Evolutionary conservation across 23 red algal genomes (phyloP), one percentile per base, ranked within the genome.

Genomic region (Gracilaria caudata): DNA sequence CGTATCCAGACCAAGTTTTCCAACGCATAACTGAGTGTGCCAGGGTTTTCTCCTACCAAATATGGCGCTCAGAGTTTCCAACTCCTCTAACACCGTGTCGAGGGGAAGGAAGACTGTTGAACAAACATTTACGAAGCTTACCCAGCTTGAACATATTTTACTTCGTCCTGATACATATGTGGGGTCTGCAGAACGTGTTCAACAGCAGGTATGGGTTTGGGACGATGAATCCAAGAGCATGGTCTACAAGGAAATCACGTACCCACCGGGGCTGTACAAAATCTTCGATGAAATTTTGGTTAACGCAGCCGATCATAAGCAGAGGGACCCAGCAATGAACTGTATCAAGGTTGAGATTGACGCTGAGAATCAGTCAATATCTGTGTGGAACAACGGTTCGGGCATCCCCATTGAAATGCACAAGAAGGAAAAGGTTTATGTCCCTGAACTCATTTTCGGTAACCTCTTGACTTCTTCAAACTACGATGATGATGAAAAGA

Each of bases 251-350:
- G 86, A 99, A 51, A 86, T 96, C 37, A 73, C 57, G 19, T 99
- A 88, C 61, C 83, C 88, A 4, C 97, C 97, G 6, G 97, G 92
- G 14, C 82, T 99, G 43, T 99, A 99, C 89, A 99, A 99, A 82
- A 95, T 99, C 32, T 99, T 99, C 60, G 97, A 99, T 83, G 97
- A 99, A 80, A 99, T 99, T 54, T 70, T 99, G 23, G 97, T 99
- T 26, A 99, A 99, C 78, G 97, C 97, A 14, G 93, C 93, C 3
- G 97, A 99, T 76, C 93, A 99, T 78, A 91, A 80, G 44, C 97
- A 94, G 28, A 57, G 97, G 7, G 97, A 95, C 34, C 45, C 93
- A 2, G 57, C 57, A 11, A 95, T 94, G 88, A 89, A 94, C 49
- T 79, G 79, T 3, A 90, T 99, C 34, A 86, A 92, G 64, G 93